A percentile compares a stretch with the other conserved stretches of the same genome.
Evolutionary conservation across 345 rosid species (phyloP).

Genomic region (Hibiscus syriacus): DNA sequence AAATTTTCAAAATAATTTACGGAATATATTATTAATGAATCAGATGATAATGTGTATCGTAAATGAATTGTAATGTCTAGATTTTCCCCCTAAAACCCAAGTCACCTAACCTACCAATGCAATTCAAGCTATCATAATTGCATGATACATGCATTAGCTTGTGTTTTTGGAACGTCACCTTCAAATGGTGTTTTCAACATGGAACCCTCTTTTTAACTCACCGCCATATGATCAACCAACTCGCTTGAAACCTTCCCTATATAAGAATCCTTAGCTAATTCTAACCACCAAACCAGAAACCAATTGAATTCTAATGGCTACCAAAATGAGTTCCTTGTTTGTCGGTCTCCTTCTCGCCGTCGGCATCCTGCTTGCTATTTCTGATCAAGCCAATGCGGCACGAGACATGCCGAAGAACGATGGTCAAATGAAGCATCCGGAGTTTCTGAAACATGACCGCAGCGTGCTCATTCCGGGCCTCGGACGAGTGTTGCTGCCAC

Average conservation of each 20-base stretch:
- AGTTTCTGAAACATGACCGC: conserved; percentile 28
- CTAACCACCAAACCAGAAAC: conserved; percentile 4
- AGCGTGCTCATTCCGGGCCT: conserved; percentile 56
- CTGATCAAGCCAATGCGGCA: conserved; percentile 34
- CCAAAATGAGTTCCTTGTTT: conserved; percentile 12
- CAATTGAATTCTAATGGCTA: conserved; percentile 28
- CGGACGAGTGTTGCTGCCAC: conserved; percentile 52
- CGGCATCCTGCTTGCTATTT: conserved; percentile 23
- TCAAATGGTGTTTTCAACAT: too few species aligned
- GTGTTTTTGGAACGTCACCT: too few species aligned
- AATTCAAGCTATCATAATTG: neutral
- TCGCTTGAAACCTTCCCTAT: conserved; percentile 1
- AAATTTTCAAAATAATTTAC: too few species aligned
- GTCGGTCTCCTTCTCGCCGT: conserved; percentile 18
- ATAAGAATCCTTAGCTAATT: conserved; percentile 14
- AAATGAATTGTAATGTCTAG: too few species aligned
- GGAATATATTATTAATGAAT: too few species aligned
- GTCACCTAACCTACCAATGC: neutral
- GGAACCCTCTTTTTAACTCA: conserved; percentile 14
- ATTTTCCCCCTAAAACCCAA: too few species aligned
- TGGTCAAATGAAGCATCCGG: conserved; percentile 50
- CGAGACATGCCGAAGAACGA: conserved; percentile 35
- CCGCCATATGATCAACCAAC: conserved; percentile 30
- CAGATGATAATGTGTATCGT: too few species aligned
- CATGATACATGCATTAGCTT: too few species aligned